phyloP scores from a whole-genome alignment of 495 filamentous ascomycete genomes.

The Trichoderma reesei region DNA sequence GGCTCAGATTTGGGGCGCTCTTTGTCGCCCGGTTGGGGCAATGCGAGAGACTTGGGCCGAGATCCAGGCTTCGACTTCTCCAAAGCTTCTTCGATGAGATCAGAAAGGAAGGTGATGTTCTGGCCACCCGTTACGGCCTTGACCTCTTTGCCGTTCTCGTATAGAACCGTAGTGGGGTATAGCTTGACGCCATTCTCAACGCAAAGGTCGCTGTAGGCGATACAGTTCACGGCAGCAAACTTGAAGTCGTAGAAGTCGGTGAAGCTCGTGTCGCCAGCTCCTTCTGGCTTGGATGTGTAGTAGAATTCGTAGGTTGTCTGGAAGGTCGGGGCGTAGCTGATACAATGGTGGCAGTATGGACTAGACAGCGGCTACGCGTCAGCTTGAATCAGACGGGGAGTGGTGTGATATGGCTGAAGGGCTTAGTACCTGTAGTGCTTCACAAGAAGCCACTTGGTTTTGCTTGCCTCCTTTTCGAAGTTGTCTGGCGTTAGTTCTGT shows the following conservation, averaged over 20 bases:
- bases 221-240: constrained; percentile 77
- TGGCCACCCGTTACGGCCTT: constrained; percentile 52
- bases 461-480: constrained; percentile 30
- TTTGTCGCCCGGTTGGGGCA: constrained; percentile 32
- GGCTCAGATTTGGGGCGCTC: constrained; percentile 9
- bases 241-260: constrained; percentile 80
- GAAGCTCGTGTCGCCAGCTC: constrained; percentile 32
- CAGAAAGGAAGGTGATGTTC: constrained; percentile 49
- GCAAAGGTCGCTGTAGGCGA: constrained; percentile 70
- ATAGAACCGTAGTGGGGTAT: constrained; percentile 71
- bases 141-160: constrained; percentile 64
- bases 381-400: background rate
- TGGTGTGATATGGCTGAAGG: background rate
- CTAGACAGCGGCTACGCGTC: constrained; percentile 19
- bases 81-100: constrained; percentile 65
- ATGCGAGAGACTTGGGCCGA: constrained; percentile 43
- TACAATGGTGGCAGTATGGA: constrained; percentile 69
- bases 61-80: constrained; percentile 73
- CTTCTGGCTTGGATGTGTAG: constrained; percentile 71
- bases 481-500: constrained; percentile 39
- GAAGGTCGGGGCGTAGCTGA: constrained; percentile 68
- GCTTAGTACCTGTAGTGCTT: constrained; percentile 40
- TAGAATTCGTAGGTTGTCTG: constrained; percentile 95
- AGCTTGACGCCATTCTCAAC: constrained; percentile 47
- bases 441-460: constrained; percentile 36